Conservation (phyloP, 306 rosid species). For the Crataegus laevigata region DNA sequence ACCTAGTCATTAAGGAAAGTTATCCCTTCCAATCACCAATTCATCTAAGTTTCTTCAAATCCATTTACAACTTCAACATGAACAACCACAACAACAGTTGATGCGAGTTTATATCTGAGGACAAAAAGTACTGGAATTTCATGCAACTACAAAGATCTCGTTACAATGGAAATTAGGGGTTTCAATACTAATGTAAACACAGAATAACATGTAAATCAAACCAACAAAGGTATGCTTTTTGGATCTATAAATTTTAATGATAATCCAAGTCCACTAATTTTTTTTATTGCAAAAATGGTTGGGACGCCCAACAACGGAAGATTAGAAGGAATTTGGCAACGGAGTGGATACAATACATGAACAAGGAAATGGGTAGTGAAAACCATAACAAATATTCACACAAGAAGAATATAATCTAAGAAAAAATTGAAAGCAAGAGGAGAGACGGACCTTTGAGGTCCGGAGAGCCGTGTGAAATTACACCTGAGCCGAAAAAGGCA, state of each 20-base stretch:
- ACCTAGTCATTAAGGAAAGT: too few species aligned
- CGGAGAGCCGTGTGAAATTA: conserved; percentile 21
- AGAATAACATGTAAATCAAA: not conserved
- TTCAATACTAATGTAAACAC: not conserved
- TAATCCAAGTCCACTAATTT: not conserved
- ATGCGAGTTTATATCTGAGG: too few species aligned
- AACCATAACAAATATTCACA: not conserved
- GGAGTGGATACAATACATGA: too few species aligned
- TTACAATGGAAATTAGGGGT: too few species aligned
- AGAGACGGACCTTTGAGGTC: conserved; percentile 32
- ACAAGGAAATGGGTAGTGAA: not conserved
- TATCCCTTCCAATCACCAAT: too few species aligned
- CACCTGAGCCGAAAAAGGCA: conserved; percentile 22
- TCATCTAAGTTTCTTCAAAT: too few species aligned
- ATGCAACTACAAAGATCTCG: not conserved
- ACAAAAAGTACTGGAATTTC: not conserved
- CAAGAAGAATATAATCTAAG: not conserved
- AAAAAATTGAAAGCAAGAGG: not conserved
- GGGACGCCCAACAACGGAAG: too few species aligned
- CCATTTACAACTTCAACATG: too few species aligned
- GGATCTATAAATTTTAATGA: not conserved
- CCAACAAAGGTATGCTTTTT: not conserved
- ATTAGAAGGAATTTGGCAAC: too few species aligned
- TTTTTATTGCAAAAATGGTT: not conserved
- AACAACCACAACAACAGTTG: not conserved